Base-by-base conservation (phyloP, 2,329 filamentous ascomycete species). In the Aspergillus arachidicola region DNA sequence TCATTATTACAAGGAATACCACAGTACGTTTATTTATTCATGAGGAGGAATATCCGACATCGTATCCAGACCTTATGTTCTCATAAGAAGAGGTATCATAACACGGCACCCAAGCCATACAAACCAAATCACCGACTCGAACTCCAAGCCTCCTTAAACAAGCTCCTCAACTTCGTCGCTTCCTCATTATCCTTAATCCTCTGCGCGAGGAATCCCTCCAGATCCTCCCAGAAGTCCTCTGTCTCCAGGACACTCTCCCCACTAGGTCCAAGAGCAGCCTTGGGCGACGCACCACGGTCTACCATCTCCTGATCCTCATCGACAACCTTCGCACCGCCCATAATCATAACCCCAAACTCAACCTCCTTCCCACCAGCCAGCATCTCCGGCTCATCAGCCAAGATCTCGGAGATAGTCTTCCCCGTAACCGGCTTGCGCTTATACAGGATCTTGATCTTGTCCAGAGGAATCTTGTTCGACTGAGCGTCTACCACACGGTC, bases 311-410 rank as follows among this genome's bases (percentile, higher is more conserved):
- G 60, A 19, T 79, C 75, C 28, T 73, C 70, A 62, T 80, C 80
- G 36, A 81, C 70, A n/a, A 78, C 76, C 28, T 80, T 79, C 26
- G 84, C 87, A 16, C 92, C 93, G 3, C 91, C 91, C 75, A 97
- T 87, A 23, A 97, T 85, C 93, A 98, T 98, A 60, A 97, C 86
- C 1, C 88, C 88, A 66, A 98, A 89, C 76, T 97, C 93, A 0
- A 94, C 82, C 26, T 79, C 77, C 60, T 76, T 78, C 12, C 80
- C 82, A 1, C 78, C 69, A 69, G 62, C 63, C 48, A 77, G 64
- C 60, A 73, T 72, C 21, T 70, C 83, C 32, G 80, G 83, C 51
- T 86, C 87, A 4, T 85, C 83, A 0, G 83, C 83, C 1, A 94
- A 69, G 0, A 96, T 75, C 62, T 97, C 94, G 61, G 87, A 86